Evolutionary conservation across 2,329 filamentous ascomycete genomes (phyloP), one percentile per base, ranked within the genome.

Genomic region (Epichloe sp.): DNA sequence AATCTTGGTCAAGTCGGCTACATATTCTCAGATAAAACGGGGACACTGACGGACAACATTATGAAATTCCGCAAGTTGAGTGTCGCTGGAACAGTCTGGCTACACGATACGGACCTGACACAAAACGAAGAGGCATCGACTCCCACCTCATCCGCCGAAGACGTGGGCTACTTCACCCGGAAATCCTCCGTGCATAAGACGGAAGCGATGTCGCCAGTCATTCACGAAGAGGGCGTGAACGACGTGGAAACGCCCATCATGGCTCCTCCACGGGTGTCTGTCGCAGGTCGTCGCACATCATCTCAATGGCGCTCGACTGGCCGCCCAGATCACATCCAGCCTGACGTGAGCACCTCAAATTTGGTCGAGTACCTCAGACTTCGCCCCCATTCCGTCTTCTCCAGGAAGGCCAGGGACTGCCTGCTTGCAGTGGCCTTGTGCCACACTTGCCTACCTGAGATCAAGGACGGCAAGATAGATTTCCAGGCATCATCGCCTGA

Each of bases 31-130:
- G 90, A 96, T 66, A 96, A 96, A 70, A 96, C 90, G 0, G 90
- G 90, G 2, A 97, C 90, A 0, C 71, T 97, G 57, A 97, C 90
- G 1, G 89, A 96, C 59, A 97, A 97, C 58, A 76, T 88, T 11
- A 96, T 97, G 91, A 88, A 88, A 55, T 96, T 96, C 63, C 84
- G 90, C 43, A 95, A 94, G 64, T 77, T 96, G 67, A 95, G 86
- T 59, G 82, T 96, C 35, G 89, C 87, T 3, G 90, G 90, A 6
- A 89, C 86, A 0, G 85, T 89, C 1, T 95, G 90, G 88, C 71
- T 93, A 35, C 90, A 95, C 58, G 85, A 93, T 60, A 74, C 77
- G 54, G 88, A 94, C 62, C 67, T 90, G 14, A 21, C n/a, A 5
- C 8, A 26, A 19, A 8, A 17, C 2, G 71, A 77, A 48, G 64